Base-by-base conservation (phyloP, 176 grass and related monocot genomes). In the Secale cereale region DNA sequence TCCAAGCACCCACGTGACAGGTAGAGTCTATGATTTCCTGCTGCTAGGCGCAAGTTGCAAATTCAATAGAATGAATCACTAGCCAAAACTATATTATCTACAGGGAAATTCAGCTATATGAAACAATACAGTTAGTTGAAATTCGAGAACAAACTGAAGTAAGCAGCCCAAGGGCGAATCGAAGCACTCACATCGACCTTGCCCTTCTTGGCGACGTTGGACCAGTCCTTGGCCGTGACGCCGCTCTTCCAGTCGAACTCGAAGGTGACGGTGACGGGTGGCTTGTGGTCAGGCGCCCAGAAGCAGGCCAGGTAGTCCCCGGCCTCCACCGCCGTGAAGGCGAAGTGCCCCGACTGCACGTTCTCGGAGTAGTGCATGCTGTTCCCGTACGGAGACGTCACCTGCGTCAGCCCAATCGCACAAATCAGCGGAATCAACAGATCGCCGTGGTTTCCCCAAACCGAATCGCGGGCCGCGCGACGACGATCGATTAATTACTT, bases 241-340 rank as follows among this genome's bases (percentile, higher is more conserved):
- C 97, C 97, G 20, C 87, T 96, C 78, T 89, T 94, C 97, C 91
- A 99, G 27, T 99, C 97, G 79, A 99, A 96, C 65, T 99, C 93
- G 63, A 99, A 88, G 26, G 33, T 81, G 28, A 98, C 83, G 43
- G 87, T 87, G 45, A 78, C 81, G 6, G 86, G 50, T 2, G 97
- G 97, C 76, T 89, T 89, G 86, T 95, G 93, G 48, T 94, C 93
- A 2, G 89, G 81, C 54, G 91, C 87, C 97, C 93, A 94, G 86
- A 98, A 98, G 90, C 97, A 98, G 17, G 93, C 91, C 76, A 98
- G 52, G 91, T 95, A 98, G 75, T 94, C 93, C 36, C 97, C 97
- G 0, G 88, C 97, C 86, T 98, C 97, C 69, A 60, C 46, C 32
- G 97, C 82, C 25, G 92, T 85, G 85, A 98, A 98, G 30, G 93